Conservation (phyloP, 208 protist genomes). For the Vickermania spadyakhi region DNA sequence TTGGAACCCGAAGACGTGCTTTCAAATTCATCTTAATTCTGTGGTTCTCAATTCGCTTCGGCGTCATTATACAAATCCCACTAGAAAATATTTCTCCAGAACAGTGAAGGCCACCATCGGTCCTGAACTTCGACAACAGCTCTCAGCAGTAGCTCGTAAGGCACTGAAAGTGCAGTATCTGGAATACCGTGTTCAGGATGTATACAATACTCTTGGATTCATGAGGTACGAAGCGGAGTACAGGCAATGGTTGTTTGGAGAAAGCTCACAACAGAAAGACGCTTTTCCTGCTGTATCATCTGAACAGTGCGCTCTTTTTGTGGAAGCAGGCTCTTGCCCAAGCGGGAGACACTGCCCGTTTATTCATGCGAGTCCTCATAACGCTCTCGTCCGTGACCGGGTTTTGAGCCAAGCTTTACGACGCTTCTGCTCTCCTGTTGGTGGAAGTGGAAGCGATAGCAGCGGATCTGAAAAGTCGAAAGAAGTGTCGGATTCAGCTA, state of each 20-base stretch:
- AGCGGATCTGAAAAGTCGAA: constrained; percentile 1
- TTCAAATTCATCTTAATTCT: constrained; percentile 43
- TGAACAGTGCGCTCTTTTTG: constrained; percentile 25
- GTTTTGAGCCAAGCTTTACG: constrained; percentile 27
- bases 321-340: constrained; percentile 22
- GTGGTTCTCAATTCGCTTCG: constrained; percentile 31
- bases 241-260: constrained; percentile 26
- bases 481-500: not conserved
- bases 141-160: constrained; percentile 29
- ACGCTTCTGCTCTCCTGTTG: constrained; percentile 18
- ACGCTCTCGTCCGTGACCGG: constrained; percentile 31
- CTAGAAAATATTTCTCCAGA: constrained; percentile 28
- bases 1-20: constrained; percentile 29
- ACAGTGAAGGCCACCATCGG: constrained; percentile 36
- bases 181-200: constrained; percentile 38
- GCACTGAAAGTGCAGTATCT: constrained; percentile 52
- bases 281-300: constrained; percentile 12
- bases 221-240: constrained; percentile 37
- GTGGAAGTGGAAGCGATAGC: not conserved
- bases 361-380: constrained; percentile 28
- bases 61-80: constrained; percentile 29
- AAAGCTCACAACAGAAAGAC: constrained; percentile 16
- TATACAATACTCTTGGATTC: constrained; percentile 24
- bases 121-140: constrained; percentile 26
- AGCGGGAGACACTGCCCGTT: constrained; percentile 21